Base-by-base conservation (phyloP, 768 basidiomycete species). In the Pleurotus cornucopiae region DNA sequence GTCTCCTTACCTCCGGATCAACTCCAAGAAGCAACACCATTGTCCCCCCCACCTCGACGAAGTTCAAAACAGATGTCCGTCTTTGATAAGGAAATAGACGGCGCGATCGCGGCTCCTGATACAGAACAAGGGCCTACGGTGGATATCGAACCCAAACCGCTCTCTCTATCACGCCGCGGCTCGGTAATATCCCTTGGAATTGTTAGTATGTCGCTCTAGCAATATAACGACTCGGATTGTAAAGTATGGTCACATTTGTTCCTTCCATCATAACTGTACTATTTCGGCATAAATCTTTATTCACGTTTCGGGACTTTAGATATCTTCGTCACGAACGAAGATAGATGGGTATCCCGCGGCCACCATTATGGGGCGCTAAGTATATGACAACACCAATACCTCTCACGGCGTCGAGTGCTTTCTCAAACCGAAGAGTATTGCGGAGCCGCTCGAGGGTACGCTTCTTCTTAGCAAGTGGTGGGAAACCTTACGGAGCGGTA, bases 11-110 rank as follows among this genome's bases (percentile, higher is more conserved):
- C 60, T 13, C 54, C 57, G 9, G 57, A 57, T 7, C 56, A 49
- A 23, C 25, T 54, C 13, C 43, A 56, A 11, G 78, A 74, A 58
- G 71, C 79, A 57, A 74, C 73, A 30, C 73, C 85, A 7, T 69
- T 88, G 26, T 81, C 84, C 5, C 86, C 85, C 4, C 84, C 85
- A 1, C 86, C 85, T 21, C 80, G 86, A 39, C 77, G 81, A 26
- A 75, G 78, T 39, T 86, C 83, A 20, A 79, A 76, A 57, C 76
- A 80, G 55, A 69, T 80, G 53, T 63, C 72, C 6, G 52, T 66
- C 21, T 56, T 71, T 12, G 73, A 73, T 37, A 63, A 34, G 64
- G 34, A 73, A 73, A 38, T 49, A 61, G 21, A 66, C 66, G 57
- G 59, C 57, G 21, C 46, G 61, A 38, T 59, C 48, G 49, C 48